Evolutionary conservation across 1,284 basidiomycete species (phyloP), one percentile per base, ranked within the genome.

Genomic region (Ganoderma leucocontextum): DNA sequence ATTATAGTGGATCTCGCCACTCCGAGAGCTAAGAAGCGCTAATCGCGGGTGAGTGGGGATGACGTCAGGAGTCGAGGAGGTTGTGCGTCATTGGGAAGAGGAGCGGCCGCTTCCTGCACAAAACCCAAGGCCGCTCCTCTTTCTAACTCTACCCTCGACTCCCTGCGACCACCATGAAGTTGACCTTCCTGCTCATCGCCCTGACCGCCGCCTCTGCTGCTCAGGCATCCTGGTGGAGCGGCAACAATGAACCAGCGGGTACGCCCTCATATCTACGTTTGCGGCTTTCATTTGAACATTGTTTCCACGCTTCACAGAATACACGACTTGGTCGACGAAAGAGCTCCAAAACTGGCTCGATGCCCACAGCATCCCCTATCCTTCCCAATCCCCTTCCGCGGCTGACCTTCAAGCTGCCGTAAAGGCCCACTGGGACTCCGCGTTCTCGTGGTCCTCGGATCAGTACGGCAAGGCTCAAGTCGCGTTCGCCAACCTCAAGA

Each of bases 321-420:
- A 75, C 58, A 68, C 69, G 25, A 64, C 72, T 52, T 75, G 76
- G 66, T 72, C 75, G 3, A 60, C 74, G 4, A 25, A 85, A 53
- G 65, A 95, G 75, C 86, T 95, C 38, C 81, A 85, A 67, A 75
- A 85, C 55, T 95, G 93, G 92, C 89, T 95, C 67, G 82, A 89
- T 53, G 86, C 89, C 6, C 90, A 94, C 79, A 86, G 89, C 70
- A 84, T 95, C 73, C 73, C 75, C 49, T 71, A 75, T 36, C 75
- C 77, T n/a, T 72, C 74, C 52, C 82, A 86, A 13, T 79, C 88
- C 13, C 89, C 90, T 12, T 84, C 84, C 19, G 77, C 67, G 33
- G 73, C 69, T 4, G 72, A 75, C 4, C 71, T 75, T 25, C 71
- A 73, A 61, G 70, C 71, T 1, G 70, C 74, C 29, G 75, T 75